Evolutionary conservation across 495 filamentous ascomycete genomes (phyloP).

Genomic region (Neurospora tetraspora): DNA sequence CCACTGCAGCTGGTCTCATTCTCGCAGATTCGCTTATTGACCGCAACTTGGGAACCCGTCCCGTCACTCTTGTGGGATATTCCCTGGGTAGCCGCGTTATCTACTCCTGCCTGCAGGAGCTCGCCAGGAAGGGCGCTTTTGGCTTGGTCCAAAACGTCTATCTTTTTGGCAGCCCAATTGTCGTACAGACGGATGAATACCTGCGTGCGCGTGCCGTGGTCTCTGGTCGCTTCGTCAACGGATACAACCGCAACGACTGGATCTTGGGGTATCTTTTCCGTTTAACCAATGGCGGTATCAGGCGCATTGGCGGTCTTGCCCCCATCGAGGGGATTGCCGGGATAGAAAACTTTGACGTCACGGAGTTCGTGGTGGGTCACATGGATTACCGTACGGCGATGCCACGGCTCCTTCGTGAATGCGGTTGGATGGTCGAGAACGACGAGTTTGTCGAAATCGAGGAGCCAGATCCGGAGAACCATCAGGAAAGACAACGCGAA

Average conservation of each 20-base stretch:
- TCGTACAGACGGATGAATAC: slow-evolving; percentile 89
- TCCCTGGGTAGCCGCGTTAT: slow-evolving; percentile 90
- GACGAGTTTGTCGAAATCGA: slow-evolving; percentile 97
- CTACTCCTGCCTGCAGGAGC: slow-evolving; percentile 81
- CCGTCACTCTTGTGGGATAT: slow-evolving; percentile 93
- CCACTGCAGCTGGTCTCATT: slow-evolving; percentile 81
- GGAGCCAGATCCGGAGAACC: slow-evolving; percentile 92
- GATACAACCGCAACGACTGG: slow-evolving; percentile 92
- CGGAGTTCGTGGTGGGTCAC: slow-evolving; percentile 78
- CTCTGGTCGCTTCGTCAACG: slow-evolving; percentile 85
- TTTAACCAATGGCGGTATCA: slow-evolving; percentile 84
- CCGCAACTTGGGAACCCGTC: slow-evolving; percentile 80
- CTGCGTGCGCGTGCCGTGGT: slow-evolving; percentile 70
- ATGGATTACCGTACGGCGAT: slow-evolving; percentile 95
- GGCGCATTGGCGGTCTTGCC: slow-evolving; percentile 81
- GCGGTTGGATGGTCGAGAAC: slow-evolving; percentile 77
- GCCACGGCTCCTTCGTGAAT: slow-evolving; percentile 70
- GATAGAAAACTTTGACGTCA: slow-evolving; percentile 85
- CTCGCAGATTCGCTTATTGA: slow-evolving; percentile 91
- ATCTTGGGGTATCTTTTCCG: slow-evolving; percentile 97
- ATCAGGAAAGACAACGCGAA: slow-evolving; percentile 77
- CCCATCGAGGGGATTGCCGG: slow-evolving; percentile 66
- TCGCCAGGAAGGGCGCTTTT: slow-evolving; percentile 76
- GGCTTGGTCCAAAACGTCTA: slow-evolving; percentile 94
- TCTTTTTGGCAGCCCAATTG: slow-evolving; percentile 84